phyloP scores from a whole-genome alignment of 1,284 basidiomycete genomes.

The Takashimella tepidaria region DNA sequence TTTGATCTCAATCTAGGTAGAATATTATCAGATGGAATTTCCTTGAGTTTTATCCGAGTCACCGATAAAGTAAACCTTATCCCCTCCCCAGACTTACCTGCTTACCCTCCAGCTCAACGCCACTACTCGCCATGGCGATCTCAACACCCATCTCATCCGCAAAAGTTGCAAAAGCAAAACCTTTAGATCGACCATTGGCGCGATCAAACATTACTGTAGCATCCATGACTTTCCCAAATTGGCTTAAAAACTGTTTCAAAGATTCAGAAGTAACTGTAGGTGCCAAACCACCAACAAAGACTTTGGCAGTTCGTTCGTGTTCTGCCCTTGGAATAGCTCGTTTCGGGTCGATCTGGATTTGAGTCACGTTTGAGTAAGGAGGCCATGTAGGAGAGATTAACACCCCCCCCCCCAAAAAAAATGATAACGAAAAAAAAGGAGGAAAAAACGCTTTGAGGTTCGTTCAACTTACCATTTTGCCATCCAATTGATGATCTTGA shows the following conservation, averaged over 20 bases:
- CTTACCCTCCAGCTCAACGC: conserved; percentile 87
- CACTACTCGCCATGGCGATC: conserved; percentile 74
- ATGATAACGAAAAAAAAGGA: conserved; percentile 2
- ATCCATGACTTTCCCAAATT: conserved; percentile 86
- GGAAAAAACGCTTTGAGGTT: not conserved
- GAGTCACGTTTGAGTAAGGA: conserved; percentile 1
- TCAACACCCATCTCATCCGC: conserved; percentile 78
- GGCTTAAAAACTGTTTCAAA: conserved; percentile 85
- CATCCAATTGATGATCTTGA: conserved; percentile 81
- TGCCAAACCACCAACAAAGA: conserved; percentile 94
- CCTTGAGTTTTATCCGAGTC: too few relatives aligned
- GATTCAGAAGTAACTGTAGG: conserved; percentile 86
- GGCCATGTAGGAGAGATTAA: too few relatives aligned
- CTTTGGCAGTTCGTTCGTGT: conserved; percentile 81
- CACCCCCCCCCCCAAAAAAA: too few relatives aligned
- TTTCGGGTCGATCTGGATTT: conserved; percentile 92
- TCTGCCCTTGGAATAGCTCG: conserved; percentile 94
- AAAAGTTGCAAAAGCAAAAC: conserved; percentile 97
- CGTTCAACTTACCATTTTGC: conserved; percentile 70
- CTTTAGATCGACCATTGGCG: conserved; percentile 90
- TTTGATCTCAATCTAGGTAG: conserved; percentile 87
- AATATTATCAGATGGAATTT: not conserved
- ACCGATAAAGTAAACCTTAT: too few relatives aligned
- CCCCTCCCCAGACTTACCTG: conserved; percentile 55
- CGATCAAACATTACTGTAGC: conserved; percentile 98